Percentiles rank a stretch among this genome's conserved stretches.
Evolutionary conservation across 139 green algal genomes (phyloP).

Genomic region (Klebsormidium nitens): DNA sequence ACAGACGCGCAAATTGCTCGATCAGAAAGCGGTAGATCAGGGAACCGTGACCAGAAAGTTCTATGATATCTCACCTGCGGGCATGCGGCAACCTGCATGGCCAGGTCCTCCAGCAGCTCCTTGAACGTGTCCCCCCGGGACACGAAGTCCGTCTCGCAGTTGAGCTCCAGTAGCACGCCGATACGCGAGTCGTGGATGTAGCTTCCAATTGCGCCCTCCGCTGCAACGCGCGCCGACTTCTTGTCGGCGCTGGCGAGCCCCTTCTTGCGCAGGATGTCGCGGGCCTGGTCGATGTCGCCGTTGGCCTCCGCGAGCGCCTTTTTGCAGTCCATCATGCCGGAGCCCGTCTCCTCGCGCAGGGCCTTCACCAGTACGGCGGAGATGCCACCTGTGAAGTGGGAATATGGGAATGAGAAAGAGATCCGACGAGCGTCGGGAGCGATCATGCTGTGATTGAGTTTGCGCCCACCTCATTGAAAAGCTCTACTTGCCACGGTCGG

Average conservation of each 20-base stretch:
- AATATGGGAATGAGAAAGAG: too few species aligned
- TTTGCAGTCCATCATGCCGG: constrained; percentile 99
- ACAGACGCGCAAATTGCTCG: too few species aligned
- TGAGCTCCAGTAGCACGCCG: constrained; percentile 58
- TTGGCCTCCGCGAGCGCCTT: constrained; percentile 78
- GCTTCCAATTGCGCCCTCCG: constrained; percentile 69
- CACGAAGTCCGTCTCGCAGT: constrained; percentile 99
- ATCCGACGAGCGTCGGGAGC: too few species aligned
- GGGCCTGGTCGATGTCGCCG: constrained; percentile 72
- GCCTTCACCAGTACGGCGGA: constrained; percentile 75
- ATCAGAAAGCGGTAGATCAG: too few species aligned
- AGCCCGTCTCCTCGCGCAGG: constrained; percentile 78
- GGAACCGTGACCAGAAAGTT: too few species aligned
- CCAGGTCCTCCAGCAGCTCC: constrained; percentile 74
- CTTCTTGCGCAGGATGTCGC: constrained; percentile 88
- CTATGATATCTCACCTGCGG: too few species aligned
- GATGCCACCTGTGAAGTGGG: too few species aligned
- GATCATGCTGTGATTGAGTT: too few species aligned
- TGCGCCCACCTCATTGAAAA: too few species aligned
- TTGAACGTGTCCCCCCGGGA: constrained; percentile 82
- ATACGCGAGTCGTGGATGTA: constrained; percentile 91
- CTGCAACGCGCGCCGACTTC: constrained; percentile 86
- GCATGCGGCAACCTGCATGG: constrained; percentile 57
- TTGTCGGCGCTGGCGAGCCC: constrained; percentile 93
- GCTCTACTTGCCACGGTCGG: too few species aligned